phyloP scores from a whole-genome alignment of 805 yeast species.

The Priceomyces melissophilus region DNA sequence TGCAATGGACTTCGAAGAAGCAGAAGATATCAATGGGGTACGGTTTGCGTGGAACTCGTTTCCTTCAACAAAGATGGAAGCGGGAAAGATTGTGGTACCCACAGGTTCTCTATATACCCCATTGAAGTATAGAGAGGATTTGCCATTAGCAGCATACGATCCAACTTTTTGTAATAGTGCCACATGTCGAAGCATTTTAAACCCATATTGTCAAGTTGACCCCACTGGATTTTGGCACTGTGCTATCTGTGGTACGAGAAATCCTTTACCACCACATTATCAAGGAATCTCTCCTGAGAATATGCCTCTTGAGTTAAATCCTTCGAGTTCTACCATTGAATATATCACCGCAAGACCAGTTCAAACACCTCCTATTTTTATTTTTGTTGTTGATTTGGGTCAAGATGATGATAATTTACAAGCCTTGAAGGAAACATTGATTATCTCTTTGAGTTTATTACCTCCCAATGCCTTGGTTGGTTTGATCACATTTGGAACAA shows the following conservation, averaged over 20 bases:
- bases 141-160: constrained; percentile 78
- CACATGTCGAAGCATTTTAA: constrained; percentile 79
- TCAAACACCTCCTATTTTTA: constrained; percentile 78
- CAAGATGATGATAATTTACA: constrained; percentile 85
- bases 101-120: constrained; percentile 96
- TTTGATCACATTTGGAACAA: constrained; percentile 83
- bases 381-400: constrained; percentile 84
- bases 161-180: constrained; percentile 61
- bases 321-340: constrained; percentile 73
- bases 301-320: constrained; percentile 76
- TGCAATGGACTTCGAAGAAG: constrained; percentile 39
- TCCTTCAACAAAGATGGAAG: constrained; percentile 86
- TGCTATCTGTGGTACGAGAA: constrained; percentile 75
- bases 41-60: constrained; percentile 61
- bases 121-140: constrained; percentile 69
- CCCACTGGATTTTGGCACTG: constrained; percentile 82
- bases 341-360: constrained; percentile 80
- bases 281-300: constrained; percentile 70
- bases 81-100: constrained; percentile 89
- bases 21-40: constrained; percentile 44
- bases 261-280: constrained; percentile 80
- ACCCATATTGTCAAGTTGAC: constrained; percentile 83
- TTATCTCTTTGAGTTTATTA: constrained; percentile 68
- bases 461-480: constrained; percentile 92
- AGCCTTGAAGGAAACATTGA: constrained; percentile 77